phyloP scores from a whole-genome alignment of 371 early-diverging fungal species.

The Cladochytrium tenue region DNA sequence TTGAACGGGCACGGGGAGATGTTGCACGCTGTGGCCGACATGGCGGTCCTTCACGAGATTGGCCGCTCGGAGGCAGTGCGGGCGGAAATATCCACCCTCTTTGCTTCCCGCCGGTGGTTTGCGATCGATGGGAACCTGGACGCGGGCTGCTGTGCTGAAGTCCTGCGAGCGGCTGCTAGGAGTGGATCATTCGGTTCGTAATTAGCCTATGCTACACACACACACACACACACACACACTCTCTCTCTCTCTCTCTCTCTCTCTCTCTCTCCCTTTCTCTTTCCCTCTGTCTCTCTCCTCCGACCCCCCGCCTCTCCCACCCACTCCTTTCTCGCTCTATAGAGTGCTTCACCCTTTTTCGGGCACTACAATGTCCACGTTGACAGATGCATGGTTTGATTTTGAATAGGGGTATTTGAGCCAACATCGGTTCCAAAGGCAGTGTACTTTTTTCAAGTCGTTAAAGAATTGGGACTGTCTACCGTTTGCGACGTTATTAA shows the following conservation, averaged over 20 bases:
- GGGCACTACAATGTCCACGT: neutral
- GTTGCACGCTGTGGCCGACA: conserved; percentile 84
- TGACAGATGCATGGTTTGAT: no score
- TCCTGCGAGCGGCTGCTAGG: neutral
- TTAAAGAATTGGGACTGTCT: conserved; percentile 9
- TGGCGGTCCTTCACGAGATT: conserved; percentile 64
- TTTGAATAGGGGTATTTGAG: conserved; percentile 84
- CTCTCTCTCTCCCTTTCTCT: conserved; percentile 4
- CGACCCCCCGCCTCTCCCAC: neutral
- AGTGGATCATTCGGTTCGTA: neutral
- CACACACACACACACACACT: conserved; percentile 14
- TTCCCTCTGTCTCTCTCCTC: neutral
- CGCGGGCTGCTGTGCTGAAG: neutral
- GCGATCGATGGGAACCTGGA: conserved; percentile 18
- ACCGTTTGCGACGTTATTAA: neutral
- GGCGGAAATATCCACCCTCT: neutral
- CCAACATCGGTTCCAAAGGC: conserved; percentile 90
- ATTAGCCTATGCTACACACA: conserved; percentile 10
- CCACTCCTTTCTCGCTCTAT: neutral
- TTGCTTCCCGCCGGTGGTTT: neutral
- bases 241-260: conserved; percentile 63
- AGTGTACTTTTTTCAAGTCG: conserved; percentile 49
- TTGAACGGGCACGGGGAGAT: conserved; percentile 71
- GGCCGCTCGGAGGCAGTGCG: conserved; percentile 5
- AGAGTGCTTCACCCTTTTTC: neutral